Conservation (phyloP, 768 basidiomycete species). For the Austroboletus eburneus region DNA sequence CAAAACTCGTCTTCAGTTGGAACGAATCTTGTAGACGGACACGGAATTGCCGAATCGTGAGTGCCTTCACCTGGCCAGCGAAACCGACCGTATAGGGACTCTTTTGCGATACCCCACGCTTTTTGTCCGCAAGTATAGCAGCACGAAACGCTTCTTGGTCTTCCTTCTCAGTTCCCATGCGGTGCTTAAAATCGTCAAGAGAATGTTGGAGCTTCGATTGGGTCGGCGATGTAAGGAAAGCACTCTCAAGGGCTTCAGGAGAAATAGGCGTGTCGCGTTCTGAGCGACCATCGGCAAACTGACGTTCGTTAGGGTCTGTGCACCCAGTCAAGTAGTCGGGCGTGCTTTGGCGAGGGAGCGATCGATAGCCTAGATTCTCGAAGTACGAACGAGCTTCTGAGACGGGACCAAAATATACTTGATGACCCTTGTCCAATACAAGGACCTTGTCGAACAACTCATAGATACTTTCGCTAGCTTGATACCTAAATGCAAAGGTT, state of each 20-base stretch:
- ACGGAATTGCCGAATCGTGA: conserved; percentile 71
- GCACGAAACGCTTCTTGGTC: conserved; percentile 76
- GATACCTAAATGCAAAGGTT: conserved; percentile 42
- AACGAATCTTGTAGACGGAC: conserved; percentile 73
- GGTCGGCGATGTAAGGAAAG: conserved; percentile 50
- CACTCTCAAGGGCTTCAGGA: conserved; percentile 61
- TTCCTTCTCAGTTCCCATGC: conserved; percentile 54
- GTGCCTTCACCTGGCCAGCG: conserved; percentile 63
- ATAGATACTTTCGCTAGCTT: conserved; percentile 78
- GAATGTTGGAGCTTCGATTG: conserved; percentile 40
- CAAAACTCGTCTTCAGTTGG: conserved; percentile 68
- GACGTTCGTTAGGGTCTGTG: conserved; percentile 83
- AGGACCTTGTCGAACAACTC: conserved; percentile 84
- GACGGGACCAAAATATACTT: conserved; percentile 77
- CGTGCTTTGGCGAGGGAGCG: conserved; percentile 79
- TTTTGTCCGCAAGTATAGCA: conserved; percentile 74
- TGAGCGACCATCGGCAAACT: conserved; percentile 61
- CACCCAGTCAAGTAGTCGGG: conserved; percentile 83
- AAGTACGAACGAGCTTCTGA: conserved; percentile 77
- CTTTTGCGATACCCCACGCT: conserved; percentile 68
- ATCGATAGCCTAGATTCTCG: conserved; percentile 63
- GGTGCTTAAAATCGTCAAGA: conserved; percentile 51
- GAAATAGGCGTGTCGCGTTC: conserved; percentile 55
- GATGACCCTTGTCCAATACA: conserved; percentile 74
- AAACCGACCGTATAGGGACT: conserved; percentile 84